Percentiles rank a stretch among this genome's conserved stretches.
Evolutionary conservation across 176 grass and related monocot genomes (phyloP).

Genomic region (Avena sativa): DNA sequence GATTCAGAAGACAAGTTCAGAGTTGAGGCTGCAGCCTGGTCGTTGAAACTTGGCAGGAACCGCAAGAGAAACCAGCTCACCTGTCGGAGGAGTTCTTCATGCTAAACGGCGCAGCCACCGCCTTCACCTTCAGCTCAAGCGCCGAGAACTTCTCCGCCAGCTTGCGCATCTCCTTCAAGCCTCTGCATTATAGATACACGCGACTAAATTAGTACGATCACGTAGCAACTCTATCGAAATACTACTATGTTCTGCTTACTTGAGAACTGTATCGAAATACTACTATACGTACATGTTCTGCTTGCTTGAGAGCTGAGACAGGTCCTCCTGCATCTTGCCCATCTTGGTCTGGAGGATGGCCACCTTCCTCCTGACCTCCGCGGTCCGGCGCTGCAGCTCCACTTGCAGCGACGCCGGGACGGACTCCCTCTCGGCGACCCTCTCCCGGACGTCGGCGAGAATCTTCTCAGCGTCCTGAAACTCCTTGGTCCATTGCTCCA

Average conservation of each 20-base stretch:
- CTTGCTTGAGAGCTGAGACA: constrained; percentile 56
- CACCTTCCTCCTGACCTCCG: constrained; percentile 67
- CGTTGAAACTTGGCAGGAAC: not conserved
- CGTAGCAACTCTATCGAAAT: too few species aligned
- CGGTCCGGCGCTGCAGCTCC: constrained; percentile 48
- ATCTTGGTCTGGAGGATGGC: constrained; percentile 66
- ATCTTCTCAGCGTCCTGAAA: constrained; percentile 62
- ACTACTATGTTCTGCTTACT: too few species aligned
- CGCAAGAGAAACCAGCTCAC: not conserved
- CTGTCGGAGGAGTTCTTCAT: constrained; percentile 58
- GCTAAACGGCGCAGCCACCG: constrained; percentile 51
- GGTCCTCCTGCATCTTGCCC: constrained; percentile 54
- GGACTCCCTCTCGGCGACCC: constrained; percentile 55
- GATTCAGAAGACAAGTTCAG: not conserved
- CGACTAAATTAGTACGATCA: too few species aligned
- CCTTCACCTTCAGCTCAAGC: constrained; percentile 58
- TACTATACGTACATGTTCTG: constrained; percentile 47
- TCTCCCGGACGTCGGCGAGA: constrained; percentile 41
- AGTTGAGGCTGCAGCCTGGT: too few species aligned
- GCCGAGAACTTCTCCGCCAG: constrained; percentile 63
- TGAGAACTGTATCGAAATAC: too few species aligned
- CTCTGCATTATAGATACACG: constrained; percentile 39
- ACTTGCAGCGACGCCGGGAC: constrained; percentile 54
- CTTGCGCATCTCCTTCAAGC: constrained; percentile 63
- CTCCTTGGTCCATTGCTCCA: constrained; percentile 64